A percentile compares a stretch with the other conserved stretches of the same genome.
Evolutionary conservation across 768 basidiomycete species (phyloP).

Genomic region (Exsudoporus frostii): DNA sequence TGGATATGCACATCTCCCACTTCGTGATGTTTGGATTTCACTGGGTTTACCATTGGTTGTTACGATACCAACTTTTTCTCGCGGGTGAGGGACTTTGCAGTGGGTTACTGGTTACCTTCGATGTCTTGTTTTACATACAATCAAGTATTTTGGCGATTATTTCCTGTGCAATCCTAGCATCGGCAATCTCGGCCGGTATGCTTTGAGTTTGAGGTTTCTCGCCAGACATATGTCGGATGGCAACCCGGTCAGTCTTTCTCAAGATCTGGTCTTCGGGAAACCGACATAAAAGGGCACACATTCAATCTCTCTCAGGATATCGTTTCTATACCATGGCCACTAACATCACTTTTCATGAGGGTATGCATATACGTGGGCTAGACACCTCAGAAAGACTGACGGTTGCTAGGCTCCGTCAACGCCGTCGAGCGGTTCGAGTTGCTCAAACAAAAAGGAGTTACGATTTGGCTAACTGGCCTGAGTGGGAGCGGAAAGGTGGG

Average conservation of each 20-base stretch:
- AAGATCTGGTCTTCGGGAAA: background rate
- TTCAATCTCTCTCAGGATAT: background rate
- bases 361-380: slow-evolving; percentile 30
- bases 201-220: background rate
- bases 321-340: slow-evolving; percentile 29
- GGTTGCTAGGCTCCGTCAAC: slow-evolving; percentile 64
- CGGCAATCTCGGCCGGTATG: slow-evolving; percentile 15
- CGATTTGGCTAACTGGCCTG: slow-evolving; percentile 95
- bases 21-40: slow-evolving; percentile 9
- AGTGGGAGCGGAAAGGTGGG: slow-evolving; percentile 91
- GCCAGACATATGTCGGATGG: background rate
- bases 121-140: background rate
- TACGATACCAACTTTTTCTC: slow-evolving; percentile 17
- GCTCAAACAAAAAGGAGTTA: slow-evolving; percentile 80
- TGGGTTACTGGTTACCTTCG: slow-evolving; percentile 10
- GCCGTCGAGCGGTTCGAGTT: slow-evolving; percentile 62
- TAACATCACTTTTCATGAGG: slow-evolving; percentile 70
- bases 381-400: slow-evolving; percentile 1
- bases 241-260: slow-evolving; percentile 10
- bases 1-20: slow-evolving; percentile 46
- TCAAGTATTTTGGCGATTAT: background rate
- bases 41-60: background rate
- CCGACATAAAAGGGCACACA: slow-evolving; percentile 11
- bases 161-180: background rate
- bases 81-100: slow-evolving; percentile 25